Conservation (phyloP, 2,329 filamentous ascomycete genomes). For the Pseudogymnoascus pannorum region DNA sequence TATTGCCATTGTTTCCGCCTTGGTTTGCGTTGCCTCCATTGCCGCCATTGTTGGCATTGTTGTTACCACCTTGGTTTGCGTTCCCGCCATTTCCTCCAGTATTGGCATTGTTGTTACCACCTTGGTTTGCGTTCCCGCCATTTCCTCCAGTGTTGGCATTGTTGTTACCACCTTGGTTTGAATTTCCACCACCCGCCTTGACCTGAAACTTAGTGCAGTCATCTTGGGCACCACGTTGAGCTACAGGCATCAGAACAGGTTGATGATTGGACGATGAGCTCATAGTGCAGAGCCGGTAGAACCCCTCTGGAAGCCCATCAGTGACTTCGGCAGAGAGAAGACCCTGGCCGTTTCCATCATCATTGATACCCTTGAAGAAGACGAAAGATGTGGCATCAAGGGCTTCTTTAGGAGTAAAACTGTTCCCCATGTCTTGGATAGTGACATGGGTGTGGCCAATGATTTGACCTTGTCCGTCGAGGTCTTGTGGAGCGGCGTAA, state of each 20-base stretch:
- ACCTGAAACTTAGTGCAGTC: conserved; percentile 40
- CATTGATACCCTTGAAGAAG: conserved; percentile 38
- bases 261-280: conserved; percentile 37
- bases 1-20: conserved; percentile 3
- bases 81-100: conserved; percentile 10
- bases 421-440: conserved; percentile 31
- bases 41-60: conserved; percentile 14
- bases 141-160: conserved; percentile 16
- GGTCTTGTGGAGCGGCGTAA: conserved; percentile 32
- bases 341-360: conserved; percentile 33
- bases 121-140: conserved; percentile 14
- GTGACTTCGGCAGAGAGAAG: conserved; percentile 32
- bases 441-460: conserved; percentile 35
- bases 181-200: conserved; percentile 12
- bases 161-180: conserved; percentile 22
- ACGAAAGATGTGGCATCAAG: conserved; percentile 29
- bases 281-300: conserved; percentile 39
- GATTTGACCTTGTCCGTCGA: conserved; percentile 26
- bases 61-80: conserved; percentile 23
- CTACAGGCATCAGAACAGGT: conserved; percentile 37
- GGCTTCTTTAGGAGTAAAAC: conserved; percentile 26
- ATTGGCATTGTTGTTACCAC: conserved; percentile 2
- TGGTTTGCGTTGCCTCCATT: conserved; percentile 16
- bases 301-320: conserved; percentile 35
- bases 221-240: conserved; percentile 39